These are phyloP conservation scores for Polytrichum commune DNA, from an alignment of 225 moss, liverwort and hornwort genomes.

Conservation along the genomic window DNA sequence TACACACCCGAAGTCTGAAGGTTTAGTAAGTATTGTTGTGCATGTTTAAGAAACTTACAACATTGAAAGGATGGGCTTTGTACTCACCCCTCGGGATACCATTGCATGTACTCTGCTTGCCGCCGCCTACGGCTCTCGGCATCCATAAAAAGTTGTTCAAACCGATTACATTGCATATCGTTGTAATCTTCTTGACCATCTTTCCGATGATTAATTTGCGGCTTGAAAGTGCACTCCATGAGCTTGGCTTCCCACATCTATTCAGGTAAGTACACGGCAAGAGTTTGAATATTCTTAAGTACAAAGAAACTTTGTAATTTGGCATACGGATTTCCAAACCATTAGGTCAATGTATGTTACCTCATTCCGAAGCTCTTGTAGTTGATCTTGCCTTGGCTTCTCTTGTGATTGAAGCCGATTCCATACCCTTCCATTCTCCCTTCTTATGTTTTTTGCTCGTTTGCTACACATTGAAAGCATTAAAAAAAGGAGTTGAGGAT, in stretches of 20 bases:
- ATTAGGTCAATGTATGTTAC: slow-evolving; percentile 14
- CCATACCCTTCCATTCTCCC: slow-evolving; percentile 75
- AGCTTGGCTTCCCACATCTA: slow-evolving; percentile 91
- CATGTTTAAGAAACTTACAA: too few species aligned
- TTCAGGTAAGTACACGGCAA: neutral
- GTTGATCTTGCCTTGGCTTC: slow-evolving; percentile 72
- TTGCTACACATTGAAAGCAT: slow-evolving; percentile 62
- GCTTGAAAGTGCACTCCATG: slow-evolving; percentile 98
- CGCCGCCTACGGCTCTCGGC: slow-evolving; percentile 75
- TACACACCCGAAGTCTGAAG: too few species aligned
- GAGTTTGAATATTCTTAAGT: neutral
- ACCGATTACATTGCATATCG: slow-evolving; percentile 57
- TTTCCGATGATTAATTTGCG: slow-evolving; percentile 69
- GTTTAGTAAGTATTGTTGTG: too few species aligned
- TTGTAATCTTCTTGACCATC: slow-evolving; percentile 31
- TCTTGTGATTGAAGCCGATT: slow-evolving; percentile 64
- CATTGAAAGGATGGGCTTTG: neutral
- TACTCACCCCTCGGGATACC: slow-evolving; percentile 95
- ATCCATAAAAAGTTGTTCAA: slow-evolving; percentile 91
- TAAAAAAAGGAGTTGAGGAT: slow-evolving; percentile 1
- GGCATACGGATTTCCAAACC: neutral
- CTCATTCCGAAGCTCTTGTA: slow-evolving; percentile 91
- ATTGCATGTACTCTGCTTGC: slow-evolving; percentile 85
- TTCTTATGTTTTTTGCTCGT: slow-evolving; percentile 69
- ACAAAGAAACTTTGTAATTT: slow-evolving; percentile 20